Percentiles rank a stretch among this genome's conserved stretches.
phyloP scores from a whole-genome alignment of 345 rosid species.

The Abelmoschus esculentus region DNA sequence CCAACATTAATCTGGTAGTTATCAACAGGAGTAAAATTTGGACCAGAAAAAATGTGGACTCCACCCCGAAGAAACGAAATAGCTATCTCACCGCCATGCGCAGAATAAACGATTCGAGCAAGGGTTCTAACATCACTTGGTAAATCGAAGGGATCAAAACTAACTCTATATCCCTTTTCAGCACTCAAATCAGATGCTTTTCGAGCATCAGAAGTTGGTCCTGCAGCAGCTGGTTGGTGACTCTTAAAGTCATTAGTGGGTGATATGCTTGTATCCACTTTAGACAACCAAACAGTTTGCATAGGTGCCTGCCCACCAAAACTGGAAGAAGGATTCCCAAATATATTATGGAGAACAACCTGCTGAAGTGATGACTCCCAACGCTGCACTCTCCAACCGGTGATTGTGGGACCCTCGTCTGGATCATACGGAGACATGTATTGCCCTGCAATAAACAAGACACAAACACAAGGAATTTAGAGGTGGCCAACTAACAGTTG shows the following conservation, averaged over 20 bases:
- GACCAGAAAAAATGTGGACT: constrained; percentile 95
- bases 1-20: constrained; percentile 94
- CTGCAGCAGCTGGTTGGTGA: constrained; percentile 48
- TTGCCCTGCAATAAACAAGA: constrained; percentile 53
- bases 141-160: constrained; percentile 94
- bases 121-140: constrained; percentile 95
- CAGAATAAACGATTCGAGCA: constrained; percentile 92
- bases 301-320: constrained; percentile 94
- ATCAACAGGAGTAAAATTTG: constrained; percentile 80
- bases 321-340: constrained; percentile 89
- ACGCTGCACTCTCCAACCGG: constrained; percentile 99
- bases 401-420: constrained; percentile 98
- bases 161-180: constrained; percentile 60
- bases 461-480: not conserved
- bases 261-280: constrained; percentile 91
- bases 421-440: constrained; percentile 99
- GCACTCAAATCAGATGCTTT: constrained; percentile 44
- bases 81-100: constrained; percentile 98
- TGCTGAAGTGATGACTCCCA: constrained; percentile 99
- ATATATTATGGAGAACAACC: constrained; percentile 94
- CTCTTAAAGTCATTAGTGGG: constrained; percentile 73
- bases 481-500: not conserved
- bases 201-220: constrained; percentile 41
- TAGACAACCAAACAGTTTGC: constrained; percentile 95
- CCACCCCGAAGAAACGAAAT: constrained; percentile 94